Evolutionary conservation across 1,139 yeast genomes (phyloP).

Genomic region (Dujonia santamariae): DNA sequence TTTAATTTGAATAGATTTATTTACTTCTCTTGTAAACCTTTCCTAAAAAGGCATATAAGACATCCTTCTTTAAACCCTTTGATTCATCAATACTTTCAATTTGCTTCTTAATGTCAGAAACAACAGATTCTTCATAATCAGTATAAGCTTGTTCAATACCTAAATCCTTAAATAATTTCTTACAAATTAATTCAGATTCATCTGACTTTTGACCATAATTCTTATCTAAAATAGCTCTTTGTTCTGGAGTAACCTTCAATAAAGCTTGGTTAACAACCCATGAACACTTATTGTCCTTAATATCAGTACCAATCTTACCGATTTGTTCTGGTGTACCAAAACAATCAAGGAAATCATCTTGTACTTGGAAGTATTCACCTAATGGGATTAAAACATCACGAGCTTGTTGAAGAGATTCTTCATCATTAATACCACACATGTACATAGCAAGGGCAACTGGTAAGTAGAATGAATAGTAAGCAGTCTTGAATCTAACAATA

Average conservation of each 20-base stretch:
- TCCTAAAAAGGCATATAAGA: constrained; percentile 75
- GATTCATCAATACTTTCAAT: constrained; percentile 80
- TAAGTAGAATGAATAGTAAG: constrained; percentile 93
- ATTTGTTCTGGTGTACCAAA: constrained; percentile 97
- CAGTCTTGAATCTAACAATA: constrained; percentile 95
- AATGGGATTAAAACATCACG: constrained; percentile 85
- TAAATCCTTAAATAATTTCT: constrained; percentile 71
- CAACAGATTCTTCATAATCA: constrained; percentile 79
- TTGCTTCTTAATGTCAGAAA: constrained; percentile 56
- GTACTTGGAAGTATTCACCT: constrained; percentile 98
- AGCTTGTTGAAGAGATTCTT: constrained; percentile 81
- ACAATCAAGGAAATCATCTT: constrained; percentile 96
- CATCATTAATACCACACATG: constrained; percentile 75
- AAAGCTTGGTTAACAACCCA: constrained; percentile 97
- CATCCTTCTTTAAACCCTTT: constrained; percentile 87
- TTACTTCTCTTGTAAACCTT: constrained; percentile 82
- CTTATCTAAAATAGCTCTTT: constrained; percentile 75
- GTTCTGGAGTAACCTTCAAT: constrained; percentile 72
- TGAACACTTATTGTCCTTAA: constrained; percentile 96
- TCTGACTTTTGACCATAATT: constrained; percentile 87
- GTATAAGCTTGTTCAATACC: constrained; percentile 68
- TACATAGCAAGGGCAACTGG: constrained; percentile 98
- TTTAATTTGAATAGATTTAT: background rate
- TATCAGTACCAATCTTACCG: constrained; percentile 98
- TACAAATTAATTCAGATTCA: constrained; percentile 67